Conservation (phyloP, 2,329 filamentous ascomycete genomes). For the Cladosporium oxysporum region DNA sequence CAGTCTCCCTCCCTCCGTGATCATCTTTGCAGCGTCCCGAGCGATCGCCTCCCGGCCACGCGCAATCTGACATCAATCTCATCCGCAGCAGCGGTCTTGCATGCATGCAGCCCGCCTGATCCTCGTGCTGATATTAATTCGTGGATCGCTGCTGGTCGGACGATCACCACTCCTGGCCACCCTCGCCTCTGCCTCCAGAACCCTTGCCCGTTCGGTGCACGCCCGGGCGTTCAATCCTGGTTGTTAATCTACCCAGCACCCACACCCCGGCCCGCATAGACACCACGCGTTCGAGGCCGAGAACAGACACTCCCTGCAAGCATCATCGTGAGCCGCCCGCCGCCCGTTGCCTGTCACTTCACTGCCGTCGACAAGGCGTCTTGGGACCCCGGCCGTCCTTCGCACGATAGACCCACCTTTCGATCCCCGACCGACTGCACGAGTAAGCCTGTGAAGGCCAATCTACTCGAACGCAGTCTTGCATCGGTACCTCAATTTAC, state of each 20-base stretch:
- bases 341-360: slow-evolving; percentile 28
- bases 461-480: slow-evolving; percentile 18
- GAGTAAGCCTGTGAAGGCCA: slow-evolving; percentile 20
- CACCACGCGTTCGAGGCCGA: slow-evolving; percentile 28
- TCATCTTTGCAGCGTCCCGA: slow-evolving; percentile 16
- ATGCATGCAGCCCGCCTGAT: slow-evolving; percentile 17
- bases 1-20: neutral
- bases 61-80: slow-evolving; percentile 21
- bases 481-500: slow-evolving; percentile 19
- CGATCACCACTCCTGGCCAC: slow-evolving; percentile 21
- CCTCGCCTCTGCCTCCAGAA: slow-evolving; percentile 11
- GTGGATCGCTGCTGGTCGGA: slow-evolving; percentile 17
- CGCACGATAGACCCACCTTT: slow-evolving; percentile 14
- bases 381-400: slow-evolving; percentile 25
- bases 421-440: slow-evolving; percentile 14
- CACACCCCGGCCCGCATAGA: slow-evolving; percentile 29
- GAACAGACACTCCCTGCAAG: slow-evolving; percentile 21
- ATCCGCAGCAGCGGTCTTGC: slow-evolving; percentile 17
- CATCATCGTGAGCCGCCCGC: slow-evolving; percentile 24
- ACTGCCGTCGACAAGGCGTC: slow-evolving; percentile 23
- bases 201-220: slow-evolving; percentile 16
- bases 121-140: slow-evolving; percentile 10
- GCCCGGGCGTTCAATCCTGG: slow-evolving; percentile 18
- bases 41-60: slow-evolving; percentile 17
- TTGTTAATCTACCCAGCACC: slow-evolving; percentile 18